Evolutionary conservation across 1,284 basidiomycete genomes (phyloP).

Genomic region (Trichosporon sp.): DNA sequence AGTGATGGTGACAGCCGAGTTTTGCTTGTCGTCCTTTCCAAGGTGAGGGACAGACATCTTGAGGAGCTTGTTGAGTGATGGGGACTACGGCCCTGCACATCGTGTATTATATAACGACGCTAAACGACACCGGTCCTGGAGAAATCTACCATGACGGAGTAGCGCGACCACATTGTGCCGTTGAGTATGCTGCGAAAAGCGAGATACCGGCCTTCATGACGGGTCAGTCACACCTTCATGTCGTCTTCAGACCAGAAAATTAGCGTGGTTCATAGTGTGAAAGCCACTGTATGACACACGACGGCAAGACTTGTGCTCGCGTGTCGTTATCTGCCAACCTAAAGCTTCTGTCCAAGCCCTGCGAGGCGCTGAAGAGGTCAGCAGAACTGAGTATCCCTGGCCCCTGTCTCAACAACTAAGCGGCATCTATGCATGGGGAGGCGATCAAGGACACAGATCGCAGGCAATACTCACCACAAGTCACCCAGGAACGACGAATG

Average conservation of each 20-base stretch:
- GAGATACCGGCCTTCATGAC: constrained; percentile 1
- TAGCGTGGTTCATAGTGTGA: background rate
- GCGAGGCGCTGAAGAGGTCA: background rate
- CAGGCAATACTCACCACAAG: background rate
- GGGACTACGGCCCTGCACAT: background rate
- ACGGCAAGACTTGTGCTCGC: background rate
- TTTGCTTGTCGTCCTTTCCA: constrained; percentile 11
- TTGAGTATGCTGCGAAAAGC: background rate
- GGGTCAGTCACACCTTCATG: constrained; percentile 15
- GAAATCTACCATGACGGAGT: background rate
- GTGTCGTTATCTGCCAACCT: background rate
- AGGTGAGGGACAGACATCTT: constrained; percentile 15
- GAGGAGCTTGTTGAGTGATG: background rate
- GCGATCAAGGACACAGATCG: background rate
- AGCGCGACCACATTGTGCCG: background rate
- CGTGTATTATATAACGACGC: background rate
- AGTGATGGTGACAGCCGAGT: background rate
- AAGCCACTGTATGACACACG: constrained; percentile 2
- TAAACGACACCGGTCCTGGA: background rate
- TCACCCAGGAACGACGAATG: background rate
- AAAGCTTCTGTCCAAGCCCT: background rate
- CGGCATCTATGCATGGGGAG: background rate
- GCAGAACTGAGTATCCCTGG: background rate
- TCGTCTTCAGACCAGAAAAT: constrained; percentile 4
- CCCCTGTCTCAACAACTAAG: background rate